Percentiles rank a stretch among this genome's conserved stretches.
Conservation (phyloP, 2,329 filamentous ascomycete species). For the Plectosphaerella sp. region DNA sequence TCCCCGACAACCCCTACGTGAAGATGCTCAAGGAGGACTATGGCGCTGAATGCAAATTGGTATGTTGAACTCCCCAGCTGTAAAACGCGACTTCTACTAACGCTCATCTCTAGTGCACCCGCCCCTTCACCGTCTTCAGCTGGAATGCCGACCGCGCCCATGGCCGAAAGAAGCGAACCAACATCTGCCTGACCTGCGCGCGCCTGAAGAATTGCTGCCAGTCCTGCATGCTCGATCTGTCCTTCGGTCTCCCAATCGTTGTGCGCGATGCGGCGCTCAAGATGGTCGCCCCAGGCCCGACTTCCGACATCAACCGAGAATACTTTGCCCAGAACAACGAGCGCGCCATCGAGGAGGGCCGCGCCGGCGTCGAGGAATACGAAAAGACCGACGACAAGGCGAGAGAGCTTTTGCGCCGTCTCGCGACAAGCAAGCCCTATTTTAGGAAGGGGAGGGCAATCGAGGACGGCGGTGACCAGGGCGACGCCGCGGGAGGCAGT, state of each 20-base stretch:
- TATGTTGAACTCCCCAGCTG: conserved; percentile 15
- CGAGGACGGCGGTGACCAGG: conserved; percentile 43
- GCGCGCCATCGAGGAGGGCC: conserved; percentile 87
- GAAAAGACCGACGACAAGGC: conserved; percentile 98
- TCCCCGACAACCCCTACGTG: conserved; percentile 95
- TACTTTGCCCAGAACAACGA: conserved; percentile 98
- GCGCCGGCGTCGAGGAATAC: conserved; percentile 81
- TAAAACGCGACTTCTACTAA: conserved; percentile 12
- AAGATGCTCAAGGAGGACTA: conserved; percentile 99
- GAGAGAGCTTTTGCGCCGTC: conserved; percentile 73
- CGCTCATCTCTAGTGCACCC: conserved; percentile 58
- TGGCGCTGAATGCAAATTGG: conserved; percentile 76
- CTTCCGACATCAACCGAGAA: conserved; percentile 90
- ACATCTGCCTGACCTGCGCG: conserved; percentile 94
- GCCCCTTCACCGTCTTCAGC: conserved; percentile 91
- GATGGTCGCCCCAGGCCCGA: conserved; percentile 92
- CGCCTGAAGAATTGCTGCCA: conserved; percentile 98
- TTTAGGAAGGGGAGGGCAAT: conserved; percentile 82
- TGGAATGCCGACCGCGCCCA: conserved; percentile 90
- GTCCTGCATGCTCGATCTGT: conserved; percentile 96
- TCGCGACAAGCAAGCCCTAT: conserved; percentile 93
- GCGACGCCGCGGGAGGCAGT: conserved; percentile 13
- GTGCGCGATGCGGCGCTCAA: conserved; percentile 95
- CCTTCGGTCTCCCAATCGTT: conserved; percentile 90
- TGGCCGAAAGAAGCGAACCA: conserved; percentile 86